A percentile compares a stretch with the other conserved stretches of the same genome.
Evolutionary conservation across 306 rosid species (phyloP).

Genomic region (Quercus wislizeni): DNA sequence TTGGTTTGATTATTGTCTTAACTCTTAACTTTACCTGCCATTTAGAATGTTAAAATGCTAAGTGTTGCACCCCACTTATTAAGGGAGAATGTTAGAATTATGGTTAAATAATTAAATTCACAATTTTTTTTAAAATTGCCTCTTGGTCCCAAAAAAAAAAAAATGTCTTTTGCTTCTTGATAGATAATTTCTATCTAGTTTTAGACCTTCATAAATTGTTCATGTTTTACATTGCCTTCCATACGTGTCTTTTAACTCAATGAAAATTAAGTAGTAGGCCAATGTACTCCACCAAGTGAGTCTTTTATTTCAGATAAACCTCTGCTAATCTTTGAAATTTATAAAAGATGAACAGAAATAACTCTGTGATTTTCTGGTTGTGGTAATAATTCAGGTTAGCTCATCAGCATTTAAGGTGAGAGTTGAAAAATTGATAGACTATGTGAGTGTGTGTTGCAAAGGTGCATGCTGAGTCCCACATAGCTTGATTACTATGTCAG

Average conservation of each 20-base stretch:
- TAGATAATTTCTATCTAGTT: not conserved
- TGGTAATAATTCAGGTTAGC: slow-evolving; percentile 13
- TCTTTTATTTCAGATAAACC: not conserved
- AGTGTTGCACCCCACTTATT: no score
- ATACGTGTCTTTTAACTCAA: not conserved
- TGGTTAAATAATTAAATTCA: no score
- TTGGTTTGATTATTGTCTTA: no score
- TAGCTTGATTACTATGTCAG: no score
- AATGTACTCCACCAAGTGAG: not conserved
- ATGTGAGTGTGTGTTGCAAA: no score
- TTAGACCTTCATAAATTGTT: not conserved
- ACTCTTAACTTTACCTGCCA: no score
- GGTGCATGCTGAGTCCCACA: no score
- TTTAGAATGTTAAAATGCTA: no score
- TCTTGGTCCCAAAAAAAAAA: no score
- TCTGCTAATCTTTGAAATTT: not conserved
- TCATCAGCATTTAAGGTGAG: slow-evolving; percentile 29
- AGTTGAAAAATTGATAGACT: not conserved
- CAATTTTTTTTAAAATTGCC: no score
- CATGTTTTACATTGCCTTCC: not conserved
- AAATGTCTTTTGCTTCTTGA: no score
- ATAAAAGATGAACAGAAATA: not conserved
- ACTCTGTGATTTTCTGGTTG: not conserved
- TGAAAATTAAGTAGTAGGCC: not conserved
- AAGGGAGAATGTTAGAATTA: no score